phyloP scores from a whole-genome alignment of 257 asterid genomes.

The Primulina tabacum region DNA sequence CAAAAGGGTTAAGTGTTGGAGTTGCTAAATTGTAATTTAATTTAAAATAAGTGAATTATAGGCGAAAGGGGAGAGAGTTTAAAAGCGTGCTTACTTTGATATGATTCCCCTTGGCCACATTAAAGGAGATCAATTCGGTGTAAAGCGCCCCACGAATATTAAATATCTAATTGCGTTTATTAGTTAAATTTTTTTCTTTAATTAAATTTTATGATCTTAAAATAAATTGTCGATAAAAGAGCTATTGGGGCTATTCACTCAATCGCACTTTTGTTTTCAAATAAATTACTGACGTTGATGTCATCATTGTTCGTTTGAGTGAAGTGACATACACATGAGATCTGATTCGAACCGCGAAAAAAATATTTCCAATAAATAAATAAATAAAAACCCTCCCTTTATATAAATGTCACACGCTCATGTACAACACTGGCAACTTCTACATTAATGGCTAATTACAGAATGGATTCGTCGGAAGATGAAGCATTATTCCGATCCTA shows the following conservation, averaged over 20 bases:
- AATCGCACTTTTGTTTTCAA: no score
- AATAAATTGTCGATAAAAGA: no score
- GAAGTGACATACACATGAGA: no score
- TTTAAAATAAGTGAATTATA: no score
- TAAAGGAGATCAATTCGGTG: constrained; percentile 56
- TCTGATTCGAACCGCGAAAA: no score
- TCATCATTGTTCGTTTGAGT: no score
- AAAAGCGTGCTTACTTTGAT: constrained; percentile 52
- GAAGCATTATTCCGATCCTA: constrained; percentile 60
- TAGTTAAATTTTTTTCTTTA: constrained; percentile 4
- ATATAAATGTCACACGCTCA: background rate
- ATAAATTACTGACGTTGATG: no score
- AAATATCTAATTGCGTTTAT: background rate
- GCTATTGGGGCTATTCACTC: no score
- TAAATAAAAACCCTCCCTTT: no score
- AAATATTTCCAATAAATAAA: no score
- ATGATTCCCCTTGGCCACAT: constrained; percentile 38
- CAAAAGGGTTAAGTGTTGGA: no score
- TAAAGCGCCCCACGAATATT: constrained; percentile 32
- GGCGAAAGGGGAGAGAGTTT: background rate
- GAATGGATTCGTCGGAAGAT: constrained; percentile 49
- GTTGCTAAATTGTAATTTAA: background rate
- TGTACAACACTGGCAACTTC: background rate
- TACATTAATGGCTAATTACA: constrained; percentile 31
- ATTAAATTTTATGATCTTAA: no score